These are phyloP conservation scores for Trametes pubescens DNA, from an alignment of 1,284 basidiomycete species.

Conservation along the genomic window DNA sequence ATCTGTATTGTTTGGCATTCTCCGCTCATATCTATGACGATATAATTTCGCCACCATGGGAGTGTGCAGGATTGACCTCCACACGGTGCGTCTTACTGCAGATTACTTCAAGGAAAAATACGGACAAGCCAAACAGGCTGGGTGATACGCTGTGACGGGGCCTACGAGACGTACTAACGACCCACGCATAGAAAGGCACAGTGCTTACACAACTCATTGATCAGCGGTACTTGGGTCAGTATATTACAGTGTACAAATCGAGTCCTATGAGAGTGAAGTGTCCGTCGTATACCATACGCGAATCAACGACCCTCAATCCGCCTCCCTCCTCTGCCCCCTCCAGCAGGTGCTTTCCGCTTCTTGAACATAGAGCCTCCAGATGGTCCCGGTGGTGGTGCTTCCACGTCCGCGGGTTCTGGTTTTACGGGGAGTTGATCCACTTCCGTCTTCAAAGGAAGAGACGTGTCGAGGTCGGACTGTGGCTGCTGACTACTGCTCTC, in stretches of 20 bases:
- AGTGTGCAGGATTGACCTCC: too few relatives aligned
- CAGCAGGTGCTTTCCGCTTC: slow-evolving; percentile 52
- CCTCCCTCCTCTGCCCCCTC: slow-evolving; percentile 43
- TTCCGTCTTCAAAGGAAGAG: slow-evolving; percentile 26
- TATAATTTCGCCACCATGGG: slow-evolving; percentile 15
- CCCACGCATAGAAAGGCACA: too few relatives aligned
- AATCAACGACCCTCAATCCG: slow-evolving; percentile 17
- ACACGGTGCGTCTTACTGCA: too few relatives aligned
- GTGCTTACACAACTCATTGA: background rate
- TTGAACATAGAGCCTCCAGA: slow-evolving; percentile 49
- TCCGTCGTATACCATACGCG: background rate
- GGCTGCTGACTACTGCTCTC: background rate
- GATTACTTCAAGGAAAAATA: too few relatives aligned
- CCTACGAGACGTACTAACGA: too few relatives aligned
- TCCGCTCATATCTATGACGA: slow-evolving; percentile 30
- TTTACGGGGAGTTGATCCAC: slow-evolving; percentile 20
- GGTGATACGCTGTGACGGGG: too few relatives aligned
- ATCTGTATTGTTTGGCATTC: slow-evolving; percentile 26
- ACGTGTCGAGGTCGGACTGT: slow-evolving; percentile 5
- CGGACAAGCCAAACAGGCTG: too few relatives aligned
- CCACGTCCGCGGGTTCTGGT: slow-evolving; percentile 29
- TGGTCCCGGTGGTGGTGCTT: slow-evolving; percentile 26
- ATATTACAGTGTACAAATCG: too few relatives aligned
- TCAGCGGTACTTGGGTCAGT: too few relatives aligned
- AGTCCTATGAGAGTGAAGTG: background rate